Conservation (phyloP, 371 early-diverging fungal genomes). For the Rhizopus delemar region DNA sequence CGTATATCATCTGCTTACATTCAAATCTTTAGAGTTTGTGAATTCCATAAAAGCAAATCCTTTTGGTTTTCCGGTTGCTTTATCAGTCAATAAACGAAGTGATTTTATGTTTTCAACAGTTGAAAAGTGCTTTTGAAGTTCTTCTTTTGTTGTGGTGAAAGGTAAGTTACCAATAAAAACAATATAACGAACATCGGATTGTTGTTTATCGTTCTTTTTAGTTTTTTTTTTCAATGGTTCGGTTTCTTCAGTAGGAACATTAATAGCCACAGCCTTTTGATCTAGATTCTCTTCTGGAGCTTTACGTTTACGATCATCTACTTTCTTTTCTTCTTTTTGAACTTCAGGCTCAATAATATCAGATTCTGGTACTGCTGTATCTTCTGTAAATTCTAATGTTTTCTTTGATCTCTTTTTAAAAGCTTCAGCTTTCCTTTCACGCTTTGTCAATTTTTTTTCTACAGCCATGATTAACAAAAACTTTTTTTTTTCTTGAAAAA, state of each 20-base stretch:
- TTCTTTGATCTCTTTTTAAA: constrained; percentile 65
- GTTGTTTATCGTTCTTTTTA: constrained; percentile 19
- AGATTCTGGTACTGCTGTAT: constrained; percentile 50
- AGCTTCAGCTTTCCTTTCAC: constrained; percentile 65
- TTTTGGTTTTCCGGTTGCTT: constrained; percentile 71
- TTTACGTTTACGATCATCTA: constrained; percentile 23
- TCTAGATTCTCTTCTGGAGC: constrained; percentile 4
- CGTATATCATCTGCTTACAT: constrained; percentile 31
- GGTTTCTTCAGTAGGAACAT: constrained; percentile 18
- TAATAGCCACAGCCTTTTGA: constrained; percentile 9
- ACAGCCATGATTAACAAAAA: constrained; percentile 19
- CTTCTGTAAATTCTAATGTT: constrained; percentile 37
- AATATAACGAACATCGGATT: constrained; percentile 55
- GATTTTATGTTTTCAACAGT: constrained; percentile 59
- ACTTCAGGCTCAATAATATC: constrained; percentile 21
- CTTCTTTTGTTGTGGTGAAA: constrained; percentile 65
- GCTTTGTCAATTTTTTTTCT: constrained; percentile 64
- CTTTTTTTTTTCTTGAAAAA: neutral
- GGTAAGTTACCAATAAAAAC: constrained; percentile 78
- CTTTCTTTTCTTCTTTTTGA: constrained; percentile 20
- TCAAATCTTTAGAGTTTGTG: constrained; percentile 53
- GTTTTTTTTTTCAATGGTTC: constrained; percentile 20
- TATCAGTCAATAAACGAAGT: constrained; percentile 73
- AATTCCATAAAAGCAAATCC: constrained; percentile 83
- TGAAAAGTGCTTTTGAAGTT: constrained; percentile 65